Evolutionary conservation across 169 alveolate species (phyloP).

Genomic region (Amoebophrya sp.): DNA sequence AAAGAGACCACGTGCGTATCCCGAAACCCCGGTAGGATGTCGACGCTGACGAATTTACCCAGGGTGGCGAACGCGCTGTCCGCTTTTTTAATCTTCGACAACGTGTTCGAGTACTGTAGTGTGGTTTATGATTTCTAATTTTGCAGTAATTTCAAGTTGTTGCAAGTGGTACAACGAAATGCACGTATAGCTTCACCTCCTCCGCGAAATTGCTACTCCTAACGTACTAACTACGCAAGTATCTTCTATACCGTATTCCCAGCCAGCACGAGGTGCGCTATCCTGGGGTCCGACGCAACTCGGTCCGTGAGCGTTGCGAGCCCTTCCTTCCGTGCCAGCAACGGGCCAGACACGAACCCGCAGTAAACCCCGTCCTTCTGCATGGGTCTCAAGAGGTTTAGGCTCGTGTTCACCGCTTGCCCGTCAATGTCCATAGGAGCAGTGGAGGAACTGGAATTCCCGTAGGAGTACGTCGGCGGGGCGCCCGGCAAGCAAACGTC

Average conservation of each 20-base stretch:
- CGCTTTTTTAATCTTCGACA: neutral
- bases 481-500: neutral
- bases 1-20: neutral
- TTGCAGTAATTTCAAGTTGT: too few relatives aligned
- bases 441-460: neutral
- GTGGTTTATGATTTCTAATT: too few relatives aligned
- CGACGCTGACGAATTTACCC: neutral
- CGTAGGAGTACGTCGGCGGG: neutral
- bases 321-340: neutral
- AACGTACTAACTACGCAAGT: too few relatives aligned
- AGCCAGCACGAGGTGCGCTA: neutral
- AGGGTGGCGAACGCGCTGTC: neutral
- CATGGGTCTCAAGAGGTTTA: neutral
- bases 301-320: neutral
- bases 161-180: too few relatives aligned
- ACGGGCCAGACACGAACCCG: conserved; percentile 1
- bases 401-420: neutral
- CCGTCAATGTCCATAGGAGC: neutral
- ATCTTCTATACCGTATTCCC: neutral
- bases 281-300: neutral
- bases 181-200: too few relatives aligned
- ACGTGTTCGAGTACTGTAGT: neutral
- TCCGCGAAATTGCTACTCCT: too few relatives aligned
- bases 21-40: neutral
- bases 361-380: neutral